Base-by-base conservation (phyloP, 2,329 filamentous ascomycete species). In the Biscogniauxia sp. region DNA sequence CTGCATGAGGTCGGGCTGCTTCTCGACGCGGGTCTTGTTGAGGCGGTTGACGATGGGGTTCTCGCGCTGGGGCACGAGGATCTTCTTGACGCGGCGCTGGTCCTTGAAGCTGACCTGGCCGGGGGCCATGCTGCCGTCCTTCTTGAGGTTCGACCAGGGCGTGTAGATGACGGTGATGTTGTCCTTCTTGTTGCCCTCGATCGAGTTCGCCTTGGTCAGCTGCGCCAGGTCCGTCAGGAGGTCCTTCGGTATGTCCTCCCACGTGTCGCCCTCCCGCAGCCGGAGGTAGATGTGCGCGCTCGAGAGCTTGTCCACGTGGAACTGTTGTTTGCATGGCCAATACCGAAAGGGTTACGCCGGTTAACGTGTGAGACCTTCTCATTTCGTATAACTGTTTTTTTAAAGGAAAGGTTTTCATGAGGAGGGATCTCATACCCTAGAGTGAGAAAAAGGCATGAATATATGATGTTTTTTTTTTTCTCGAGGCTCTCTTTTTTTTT, bases 161-260 rank as follows among this genome's bases (percentile, higher is more conserved):
- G 95, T 99, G 79, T 99, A 99, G 72, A 99, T 96, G 72, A 99
- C 77, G 17, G 93, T 96, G 70, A 99, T 82, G 77, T 98, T 98
- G 76, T 98, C 94, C 77, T 97, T 98, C 78, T 99, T 99, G 81
- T 99, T 99, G 65, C 95, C 95, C 81, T 99, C 95, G 70, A 99
- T 99, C 60, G 93, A 97, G 79, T 99, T 99, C 64, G 95, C 95
- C 79, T 99, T 99, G 60, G 95, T 99, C 70, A 99, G 82, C 77
- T 99, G 95, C n/a, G 91, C 95, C 70, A 95, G 92, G 77, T 99
- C 95, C 66, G 83, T 85, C 61, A 99, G 74, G 26, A 99, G 82
- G 3, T 86, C 85, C 63, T 86, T 73, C 0, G 91, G 88, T 61
- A 99, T 92, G 51, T 82, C 77, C 55, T 97, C 93, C 95, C 95